Evolutionary conservation across 345 rosid genomes (phyloP).

Genomic region (Euphorbia lathyris): DNA sequence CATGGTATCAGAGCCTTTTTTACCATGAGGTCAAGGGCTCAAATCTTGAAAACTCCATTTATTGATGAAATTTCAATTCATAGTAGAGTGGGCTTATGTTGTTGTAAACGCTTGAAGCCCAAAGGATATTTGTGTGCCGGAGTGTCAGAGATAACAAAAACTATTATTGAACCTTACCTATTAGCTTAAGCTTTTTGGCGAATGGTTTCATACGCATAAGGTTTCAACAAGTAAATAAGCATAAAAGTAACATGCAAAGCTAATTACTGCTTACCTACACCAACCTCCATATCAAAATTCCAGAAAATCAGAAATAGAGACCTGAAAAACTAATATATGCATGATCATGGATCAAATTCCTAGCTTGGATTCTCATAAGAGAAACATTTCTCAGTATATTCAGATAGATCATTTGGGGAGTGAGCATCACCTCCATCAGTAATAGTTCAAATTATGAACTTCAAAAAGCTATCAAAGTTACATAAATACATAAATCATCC

Average conservation of each 20-base stretch:
- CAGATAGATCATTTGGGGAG: constrained; percentile 13
- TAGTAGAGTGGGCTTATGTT: no score
- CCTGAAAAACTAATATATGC: neutral
- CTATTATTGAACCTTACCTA: no score
- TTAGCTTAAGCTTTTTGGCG: no score
- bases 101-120: no score
- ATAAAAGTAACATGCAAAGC: neutral
- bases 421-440: constrained; percentile 10
- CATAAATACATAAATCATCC: neutral
- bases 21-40: no score
- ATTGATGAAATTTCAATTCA: no score
- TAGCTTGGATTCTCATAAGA: constrained; percentile 5
- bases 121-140: no score
- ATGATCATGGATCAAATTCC: constrained; percentile 1
- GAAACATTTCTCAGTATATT: constrained; percentile 13
- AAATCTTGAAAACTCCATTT: neutral
- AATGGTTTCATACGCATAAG: neutral
- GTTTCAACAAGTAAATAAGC: neutral
- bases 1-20: no score
- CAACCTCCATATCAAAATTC: neutral
- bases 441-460: neutral
- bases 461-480: neutral
- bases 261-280: neutral
- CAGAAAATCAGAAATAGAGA: neutral
- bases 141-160: no score